These are phyloP conservation scores for Staphylotrichum longicolle DNA, from an alignment of 495 filamentous ascomycete species.

Conservation along the genomic window DNA sequence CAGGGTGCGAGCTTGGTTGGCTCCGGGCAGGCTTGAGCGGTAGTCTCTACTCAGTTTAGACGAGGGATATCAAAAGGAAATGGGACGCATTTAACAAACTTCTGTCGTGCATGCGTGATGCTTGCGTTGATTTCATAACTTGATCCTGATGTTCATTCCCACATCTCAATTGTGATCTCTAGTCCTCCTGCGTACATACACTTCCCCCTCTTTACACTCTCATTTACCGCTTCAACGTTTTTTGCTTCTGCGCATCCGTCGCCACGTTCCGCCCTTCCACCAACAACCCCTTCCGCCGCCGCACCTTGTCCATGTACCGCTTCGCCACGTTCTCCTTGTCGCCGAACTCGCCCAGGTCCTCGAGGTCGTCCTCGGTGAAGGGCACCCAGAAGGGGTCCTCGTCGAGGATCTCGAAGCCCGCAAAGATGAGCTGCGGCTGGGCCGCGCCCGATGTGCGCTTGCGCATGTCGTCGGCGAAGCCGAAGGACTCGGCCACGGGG, in stretches of 20 bases:
- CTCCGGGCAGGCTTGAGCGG: constrained; percentile 2
- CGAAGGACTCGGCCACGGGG: constrained; percentile 91
- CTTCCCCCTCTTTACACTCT: no score
- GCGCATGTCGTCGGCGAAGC: constrained; percentile 92
- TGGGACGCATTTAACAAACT: constrained; percentile 10
- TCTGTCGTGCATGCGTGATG: background rate
- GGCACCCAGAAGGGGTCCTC: constrained; percentile 97
- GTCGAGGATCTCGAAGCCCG: constrained; percentile 86
- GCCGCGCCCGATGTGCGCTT: constrained; percentile 90
- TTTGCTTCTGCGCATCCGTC: constrained; percentile 93
- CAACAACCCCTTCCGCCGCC: constrained; percentile 79
- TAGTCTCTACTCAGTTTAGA: constrained; percentile 19
- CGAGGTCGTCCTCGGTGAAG: constrained; percentile 91
- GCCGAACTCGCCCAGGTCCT: constrained; percentile 90
- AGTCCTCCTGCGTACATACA: no score
- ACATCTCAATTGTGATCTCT: no score
- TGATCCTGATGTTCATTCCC: no score
- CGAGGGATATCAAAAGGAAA: constrained; percentile 19
- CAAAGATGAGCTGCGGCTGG: constrained; percentile 87
- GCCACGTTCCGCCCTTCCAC: constrained; percentile 71
- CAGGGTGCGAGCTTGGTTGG: constrained; percentile 8
- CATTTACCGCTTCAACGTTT: constrained; percentile 85
- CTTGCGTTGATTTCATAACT: no score
- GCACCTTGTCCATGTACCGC: constrained; percentile 88
- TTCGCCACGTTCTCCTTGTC: constrained; percentile 95